Percentiles rank a stretch among this genome's conserved stretches.
phyloP scores from a whole-genome alignment of 768 basidiomycete genomes.

The Amanita pallidorosea region DNA sequence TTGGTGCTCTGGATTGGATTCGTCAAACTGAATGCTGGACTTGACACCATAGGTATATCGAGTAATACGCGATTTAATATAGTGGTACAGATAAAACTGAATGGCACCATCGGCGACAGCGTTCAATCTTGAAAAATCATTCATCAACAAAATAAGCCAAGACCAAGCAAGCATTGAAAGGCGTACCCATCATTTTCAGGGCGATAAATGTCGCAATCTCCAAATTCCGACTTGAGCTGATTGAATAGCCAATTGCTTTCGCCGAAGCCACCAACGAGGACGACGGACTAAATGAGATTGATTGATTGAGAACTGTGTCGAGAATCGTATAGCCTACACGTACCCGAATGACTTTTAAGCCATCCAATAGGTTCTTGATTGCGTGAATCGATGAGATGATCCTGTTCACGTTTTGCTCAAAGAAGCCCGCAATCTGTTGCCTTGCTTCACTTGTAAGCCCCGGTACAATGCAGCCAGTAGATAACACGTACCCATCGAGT shows the following conservation, averaged over 20 bases:
- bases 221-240: neutral
- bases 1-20: slow-evolving; percentile 12
- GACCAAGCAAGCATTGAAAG: neutral
- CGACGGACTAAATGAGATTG: neutral
- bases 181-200: slow-evolving; percentile 2
- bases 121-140: slow-evolving; percentile 14
- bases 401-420: neutral
- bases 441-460: neutral
- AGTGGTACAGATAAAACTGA: slow-evolving; percentile 18
- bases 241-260: slow-evolving; percentile 5
- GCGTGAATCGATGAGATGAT: neutral
- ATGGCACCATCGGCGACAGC: slow-evolving; percentile 21
- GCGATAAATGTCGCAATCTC: slow-evolving; percentile 1
- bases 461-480: neutral
- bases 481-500: slow-evolving; percentile 16
- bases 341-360: neutral
- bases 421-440: slow-evolving; percentile 5
- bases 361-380: neutral
- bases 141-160: neutral
- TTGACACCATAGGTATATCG: slow-evolving; percentile 15
- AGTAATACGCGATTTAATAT: slow-evolving; percentile 16
- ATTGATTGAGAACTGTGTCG: neutral
- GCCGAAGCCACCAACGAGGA: slow-evolving; percentile 6
- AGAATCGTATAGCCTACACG: neutral
- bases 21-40: slow-evolving; percentile 11